Base-by-base conservation (phyloP, 305 asterid genomes). In the Fraxinus xanthoxyloides region DNA sequence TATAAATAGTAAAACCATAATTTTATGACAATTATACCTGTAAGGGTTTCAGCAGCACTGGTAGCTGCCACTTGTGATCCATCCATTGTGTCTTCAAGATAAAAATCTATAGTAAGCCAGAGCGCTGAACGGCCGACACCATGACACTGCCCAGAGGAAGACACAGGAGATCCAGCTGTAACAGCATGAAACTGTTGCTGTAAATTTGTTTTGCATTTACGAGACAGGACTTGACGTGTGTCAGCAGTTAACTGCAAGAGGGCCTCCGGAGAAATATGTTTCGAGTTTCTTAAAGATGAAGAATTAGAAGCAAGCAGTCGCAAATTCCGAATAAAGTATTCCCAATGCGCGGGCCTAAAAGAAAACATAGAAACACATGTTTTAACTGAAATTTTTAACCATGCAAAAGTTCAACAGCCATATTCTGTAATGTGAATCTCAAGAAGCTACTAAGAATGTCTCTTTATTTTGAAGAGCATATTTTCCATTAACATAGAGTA, bases 61-160 rank as follows among this genome's bases (percentile, higher is more conserved):
- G 94, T 92, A 86, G 93, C 92, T 61, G 89, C 89, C 80, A 93
- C 97, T 89, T 89, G 98, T 83, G 90, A 80, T 85, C 97, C 98
- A 83, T 93, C 97, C 93, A 94, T 91, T 77, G 88, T 78, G 89
- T 96, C 98, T 90, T 93, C 99, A 81, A 96, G 88, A 90, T 91
- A 96, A 76, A 96, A 85, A 89, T 96, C 98, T 83, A 96, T 85
- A 38, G 99, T 95, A 86, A 94, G 93, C 99, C 99, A 96, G 82
- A 86, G 93, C 31, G 91, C 87, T 19, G 99, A 92, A 81, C 80
- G 89, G 84, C 87, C 82, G 81, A 90, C 82, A 79, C 93, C 94
- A 84, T 87, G 87, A 82, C 83, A 87, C 74, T 90, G 94, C 81
- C 91, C 90, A 67, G 91, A 85, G 80, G 93, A 88, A 81, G 97